phyloP scores from a whole-genome alignment of 176 grass and related monocot genomes.

The Leersia perrieri region DNA sequence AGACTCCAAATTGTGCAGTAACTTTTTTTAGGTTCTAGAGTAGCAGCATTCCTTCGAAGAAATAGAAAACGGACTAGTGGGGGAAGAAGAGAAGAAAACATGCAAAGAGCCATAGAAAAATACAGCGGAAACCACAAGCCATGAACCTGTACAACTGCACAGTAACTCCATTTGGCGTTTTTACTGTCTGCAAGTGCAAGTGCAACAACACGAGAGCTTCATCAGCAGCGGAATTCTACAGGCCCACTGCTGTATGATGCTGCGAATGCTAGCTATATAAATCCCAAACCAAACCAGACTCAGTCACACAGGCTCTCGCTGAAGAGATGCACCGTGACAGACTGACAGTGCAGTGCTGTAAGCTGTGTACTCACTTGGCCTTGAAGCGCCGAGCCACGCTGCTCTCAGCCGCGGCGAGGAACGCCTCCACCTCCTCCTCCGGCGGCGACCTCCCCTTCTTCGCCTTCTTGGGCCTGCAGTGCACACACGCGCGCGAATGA shows the following conservation, averaged over 20 bases:
- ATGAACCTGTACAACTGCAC: background rate
- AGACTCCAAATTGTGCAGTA: background rate
- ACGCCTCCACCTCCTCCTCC: constrained; percentile 46
- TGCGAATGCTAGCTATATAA: constrained; percentile 17
- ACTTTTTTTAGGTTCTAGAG: background rate
- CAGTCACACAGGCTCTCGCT: background rate
- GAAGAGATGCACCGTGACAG: background rate
- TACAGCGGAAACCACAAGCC: background rate
- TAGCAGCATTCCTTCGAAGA: background rate
- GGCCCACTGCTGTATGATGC: constrained; percentile 6
- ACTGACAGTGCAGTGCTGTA: background rate
- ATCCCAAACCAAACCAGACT: background rate
- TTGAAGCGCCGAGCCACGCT: constrained; percentile 37
- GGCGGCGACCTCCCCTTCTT: constrained; percentile 38
- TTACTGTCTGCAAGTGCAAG: constrained; percentile 3
- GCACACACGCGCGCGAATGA: background rate
- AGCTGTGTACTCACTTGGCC: constrained; percentile 36
- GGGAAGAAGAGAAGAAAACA: background rate
- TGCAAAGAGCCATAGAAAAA: background rate
- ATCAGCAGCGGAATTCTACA: constrained; percentile 20
- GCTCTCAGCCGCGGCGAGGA: constrained; percentile 43
- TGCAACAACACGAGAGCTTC: constrained; percentile 17
- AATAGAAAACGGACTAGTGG: no score
- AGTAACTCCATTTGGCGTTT: constrained; percentile 18
- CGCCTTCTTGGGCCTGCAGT: constrained; percentile 26